Evolutionary conservation across 768 basidiomycete species (phyloP).

Genomic region (Leccinum pellstonianum): DNA sequence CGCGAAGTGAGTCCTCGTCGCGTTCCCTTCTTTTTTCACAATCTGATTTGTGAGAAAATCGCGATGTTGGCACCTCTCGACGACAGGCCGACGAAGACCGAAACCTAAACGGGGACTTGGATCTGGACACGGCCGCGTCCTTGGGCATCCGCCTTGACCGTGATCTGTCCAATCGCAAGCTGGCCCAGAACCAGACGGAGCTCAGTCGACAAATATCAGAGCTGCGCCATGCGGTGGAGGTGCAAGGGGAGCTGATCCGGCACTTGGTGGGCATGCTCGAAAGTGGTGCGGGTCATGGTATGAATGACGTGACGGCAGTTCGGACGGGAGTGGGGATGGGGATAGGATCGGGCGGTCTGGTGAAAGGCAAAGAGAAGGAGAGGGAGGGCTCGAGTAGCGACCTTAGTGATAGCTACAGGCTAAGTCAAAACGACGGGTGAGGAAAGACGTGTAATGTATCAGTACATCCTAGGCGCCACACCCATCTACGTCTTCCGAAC

Average conservation of each 20-base stretch:
- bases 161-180: conserved; percentile 58
- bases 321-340: background rate
- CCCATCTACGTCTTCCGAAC: too few species aligned
- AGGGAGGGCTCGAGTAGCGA: background rate
- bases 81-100: conserved; percentile 3
- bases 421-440: background rate
- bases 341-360: background rate
- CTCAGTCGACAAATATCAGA: conserved; percentile 64
- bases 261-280: conserved; percentile 23
- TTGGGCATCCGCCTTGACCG: conserved; percentile 17
- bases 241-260: conserved; percentile 53
- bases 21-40: background rate
- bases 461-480: too few species aligned
- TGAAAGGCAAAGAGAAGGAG: conserved; percentile 19
- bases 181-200: conserved; percentile 66
- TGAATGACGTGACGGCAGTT: background rate
- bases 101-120: background rate
- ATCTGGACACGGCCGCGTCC: conserved; percentile 1
- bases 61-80: background rate
- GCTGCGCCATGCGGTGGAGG: conserved; percentile 53
- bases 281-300: background rate
- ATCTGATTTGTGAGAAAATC: background rate
- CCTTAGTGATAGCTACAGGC: background rate
- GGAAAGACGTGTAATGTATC: background rate
- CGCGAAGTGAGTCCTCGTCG: conserved; percentile 37